A percentile compares a stretch with the other conserved stretches of the same genome.
Evolutionary conservation across 164 flowering plant genomes (phyloP).

Genomic region (Liquidambar formosana): DNA sequence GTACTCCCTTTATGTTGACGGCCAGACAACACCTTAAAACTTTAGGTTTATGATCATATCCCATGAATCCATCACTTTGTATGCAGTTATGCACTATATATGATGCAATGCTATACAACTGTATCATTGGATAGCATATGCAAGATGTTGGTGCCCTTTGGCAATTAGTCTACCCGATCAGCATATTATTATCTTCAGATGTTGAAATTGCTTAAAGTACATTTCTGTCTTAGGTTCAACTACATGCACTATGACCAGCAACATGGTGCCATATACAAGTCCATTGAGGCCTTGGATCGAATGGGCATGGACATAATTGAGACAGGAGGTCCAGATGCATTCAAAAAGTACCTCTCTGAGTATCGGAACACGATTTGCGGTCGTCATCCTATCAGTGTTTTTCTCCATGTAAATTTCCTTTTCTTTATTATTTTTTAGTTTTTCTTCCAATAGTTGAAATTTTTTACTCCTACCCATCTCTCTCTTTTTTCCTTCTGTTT

Average conservation of each 20-base stretch:
- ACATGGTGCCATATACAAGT: slow-evolving; percentile 81
- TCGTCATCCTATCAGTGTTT: slow-evolving; percentile 93
- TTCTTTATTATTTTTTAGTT: too few species aligned
- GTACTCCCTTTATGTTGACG: too few species aligned
- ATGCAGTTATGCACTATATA: too few species aligned
- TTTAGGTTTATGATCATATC: too few species aligned
- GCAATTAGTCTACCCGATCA: background rate
- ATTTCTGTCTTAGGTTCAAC: slow-evolving; percentile 53
- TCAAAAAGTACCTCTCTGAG: slow-evolving; percentile 69
- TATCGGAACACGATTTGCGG: slow-evolving; percentile 95
- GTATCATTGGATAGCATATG: too few species aligned
- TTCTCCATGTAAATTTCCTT: slow-evolving; percentile 68
- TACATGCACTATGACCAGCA: slow-evolving; percentile 77
- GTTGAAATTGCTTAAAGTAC: background rate
- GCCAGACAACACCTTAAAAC: too few species aligned
- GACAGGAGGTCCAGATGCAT: slow-evolving; percentile 85
- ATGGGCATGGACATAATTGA: slow-evolving; percentile 99
- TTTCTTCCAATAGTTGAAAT: too few species aligned
- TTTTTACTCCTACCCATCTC: too few species aligned
- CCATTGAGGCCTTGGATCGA: slow-evolving; percentile 90
- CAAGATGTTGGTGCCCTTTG: too few species aligned
- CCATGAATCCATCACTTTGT: too few species aligned
- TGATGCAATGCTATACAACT: too few species aligned
- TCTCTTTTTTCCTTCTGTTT: too few species aligned
- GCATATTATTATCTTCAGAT: background rate